Base-by-base conservation (phyloP, 2,329 filamentous ascomycete species). In the Fusarium pseudograminearum region DNA sequence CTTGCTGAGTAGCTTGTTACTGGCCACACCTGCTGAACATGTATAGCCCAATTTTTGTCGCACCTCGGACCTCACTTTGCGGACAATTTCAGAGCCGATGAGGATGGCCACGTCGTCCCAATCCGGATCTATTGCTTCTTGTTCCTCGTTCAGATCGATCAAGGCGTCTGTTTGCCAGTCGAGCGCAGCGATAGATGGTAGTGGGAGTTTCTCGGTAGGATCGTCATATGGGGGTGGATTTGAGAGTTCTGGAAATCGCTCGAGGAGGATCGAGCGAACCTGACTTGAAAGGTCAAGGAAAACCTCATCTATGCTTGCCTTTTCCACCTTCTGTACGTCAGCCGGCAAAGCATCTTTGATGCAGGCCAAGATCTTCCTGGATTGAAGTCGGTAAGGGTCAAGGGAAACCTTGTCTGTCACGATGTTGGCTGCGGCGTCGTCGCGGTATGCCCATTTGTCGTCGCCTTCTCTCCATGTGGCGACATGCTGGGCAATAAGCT, bases 1-100 rank as follows among this genome's bases (percentile, higher is more conserved):
- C 82, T 99, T 99, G 66, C 94, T 93, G 64, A 99, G 84, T 87
- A 98, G 93, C 81, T 98, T 99, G 83, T 98, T 99, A 69, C 87
- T 88, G 31, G 94, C 92, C 68, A 99, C 84, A 9, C 96, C 96
- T 1, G 89, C 95, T 9, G 95, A 97, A 80, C 94, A 98, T 6
- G 95, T 98, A 78, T 98, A 99, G 56, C 89, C 87, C 54, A 98
- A 82, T 69, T 86, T 85, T 46, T 91, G 85, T 70, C 86, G 89
- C 60, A 99, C 86, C 52, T 87, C 83, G 24, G 84, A 83, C 52
- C 96, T 89, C 20, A 98, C 86, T 63, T 89, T 85, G 22, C 93
- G 88, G 34, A 98, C 89, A 73, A 98, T 96, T 76, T 98, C 94
- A 4, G 94, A 94, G 0, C 92, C 96, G 74, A 98, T 89, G 31